Evolutionary conservation across 1,284 basidiomycete genomes (phyloP).

Genomic region (Crucibulum cyathiforme): DNA sequence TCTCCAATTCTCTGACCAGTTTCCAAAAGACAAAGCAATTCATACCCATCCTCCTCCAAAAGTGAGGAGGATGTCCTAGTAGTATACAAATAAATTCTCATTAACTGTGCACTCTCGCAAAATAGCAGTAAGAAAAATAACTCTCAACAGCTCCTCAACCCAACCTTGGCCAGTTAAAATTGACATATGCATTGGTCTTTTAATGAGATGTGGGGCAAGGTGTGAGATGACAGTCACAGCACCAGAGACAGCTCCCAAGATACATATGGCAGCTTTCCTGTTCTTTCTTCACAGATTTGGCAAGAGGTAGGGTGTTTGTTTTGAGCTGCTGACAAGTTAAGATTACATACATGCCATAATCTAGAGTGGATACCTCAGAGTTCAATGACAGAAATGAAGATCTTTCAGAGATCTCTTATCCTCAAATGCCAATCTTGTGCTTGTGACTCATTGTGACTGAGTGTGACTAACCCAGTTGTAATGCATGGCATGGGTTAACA

Average conservation of each 20-base stretch:
- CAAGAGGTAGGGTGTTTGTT: not conserved
- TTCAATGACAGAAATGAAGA: not conserved
- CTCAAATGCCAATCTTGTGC: not conserved
- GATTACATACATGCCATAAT: not conserved
- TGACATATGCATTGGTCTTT: slow-evolving; percentile 9
- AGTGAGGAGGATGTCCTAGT: slow-evolving; percentile 10
- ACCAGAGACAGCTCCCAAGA: not conserved
- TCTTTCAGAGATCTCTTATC: not conserved
- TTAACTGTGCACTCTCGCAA: not conserved
- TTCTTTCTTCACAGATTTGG: not conserved
- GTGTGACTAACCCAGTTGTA: not conserved
- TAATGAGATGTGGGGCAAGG: not conserved
- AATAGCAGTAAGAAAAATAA: not conserved
- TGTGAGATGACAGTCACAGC: not conserved
- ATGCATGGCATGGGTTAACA: not conserved
- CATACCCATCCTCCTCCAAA: slow-evolving; percentile 12
- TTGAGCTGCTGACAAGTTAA: not conserved
- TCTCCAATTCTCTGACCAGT: slow-evolving; percentile 38
- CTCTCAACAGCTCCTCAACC: slow-evolving; percentile 12
- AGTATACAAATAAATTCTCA: not conserved
- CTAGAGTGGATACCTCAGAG: not conserved
- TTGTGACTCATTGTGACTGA: not conserved
- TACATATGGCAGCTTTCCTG: not conserved
- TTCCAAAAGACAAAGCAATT: slow-evolving; percentile 7
- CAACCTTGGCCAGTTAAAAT: slow-evolving; percentile 7